phyloP scores from a whole-genome alignment of 2,329 filamentous ascomycete genomes.

The Aquanectria penicillioides region DNA sequence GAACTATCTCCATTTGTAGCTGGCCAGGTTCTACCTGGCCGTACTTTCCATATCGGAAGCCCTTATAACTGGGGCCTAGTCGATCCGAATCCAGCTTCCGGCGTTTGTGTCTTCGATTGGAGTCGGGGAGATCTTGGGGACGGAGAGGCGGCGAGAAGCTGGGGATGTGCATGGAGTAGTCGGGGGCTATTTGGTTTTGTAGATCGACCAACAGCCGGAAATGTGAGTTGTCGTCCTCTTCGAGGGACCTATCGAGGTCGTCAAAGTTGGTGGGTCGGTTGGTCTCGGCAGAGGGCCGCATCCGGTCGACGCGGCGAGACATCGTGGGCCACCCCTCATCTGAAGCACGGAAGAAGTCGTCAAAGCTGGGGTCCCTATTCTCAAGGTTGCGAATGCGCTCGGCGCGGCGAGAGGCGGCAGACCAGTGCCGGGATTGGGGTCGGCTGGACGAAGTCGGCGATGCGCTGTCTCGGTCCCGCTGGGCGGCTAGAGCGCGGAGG shows the following conservation, averaged over 20 bases:
- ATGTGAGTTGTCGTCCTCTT: slow-evolving; percentile 56
- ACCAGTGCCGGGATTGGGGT: slow-evolving; percentile 40
- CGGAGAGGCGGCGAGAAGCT: slow-evolving; percentile 48
- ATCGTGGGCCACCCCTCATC: slow-evolving; percentile 41
- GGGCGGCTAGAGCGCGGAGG: slow-evolving; percentile 44
- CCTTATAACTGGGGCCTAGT: slow-evolving; percentile 58
- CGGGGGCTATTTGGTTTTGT: slow-evolving; percentile 45
- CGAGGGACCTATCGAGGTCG: slow-evolving; percentile 51
- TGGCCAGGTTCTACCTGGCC: slow-evolving; percentile 87
- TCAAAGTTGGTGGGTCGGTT: slow-evolving; percentile 45
- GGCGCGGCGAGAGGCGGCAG: slow-evolving; percentile 45
- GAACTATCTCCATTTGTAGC: slow-evolving; percentile 86
- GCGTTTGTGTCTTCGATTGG: slow-evolving; percentile 69
- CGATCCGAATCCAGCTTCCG: slow-evolving; percentile 76
- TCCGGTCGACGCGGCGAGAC: slow-evolving; percentile 38
- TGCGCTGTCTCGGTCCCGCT: slow-evolving; percentile 42
- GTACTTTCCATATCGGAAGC: slow-evolving; percentile 84
- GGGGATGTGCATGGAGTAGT: slow-evolving; percentile 43
- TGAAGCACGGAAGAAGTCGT: slow-evolving; percentile 42
- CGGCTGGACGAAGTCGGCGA: slow-evolving; percentile 33
- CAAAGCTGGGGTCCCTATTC: slow-evolving; percentile 39
- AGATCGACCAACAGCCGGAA: slow-evolving; percentile 55
- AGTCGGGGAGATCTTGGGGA: slow-evolving; percentile 54
- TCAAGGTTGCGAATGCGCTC: slow-evolving; percentile 50
- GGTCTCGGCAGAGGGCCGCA: slow-evolving; percentile 36